A percentile compares a stretch with the other conserved stretches of the same genome.
Conservation (phyloP, 805 yeast species). For the Yarrowia alimentaria region DNA sequence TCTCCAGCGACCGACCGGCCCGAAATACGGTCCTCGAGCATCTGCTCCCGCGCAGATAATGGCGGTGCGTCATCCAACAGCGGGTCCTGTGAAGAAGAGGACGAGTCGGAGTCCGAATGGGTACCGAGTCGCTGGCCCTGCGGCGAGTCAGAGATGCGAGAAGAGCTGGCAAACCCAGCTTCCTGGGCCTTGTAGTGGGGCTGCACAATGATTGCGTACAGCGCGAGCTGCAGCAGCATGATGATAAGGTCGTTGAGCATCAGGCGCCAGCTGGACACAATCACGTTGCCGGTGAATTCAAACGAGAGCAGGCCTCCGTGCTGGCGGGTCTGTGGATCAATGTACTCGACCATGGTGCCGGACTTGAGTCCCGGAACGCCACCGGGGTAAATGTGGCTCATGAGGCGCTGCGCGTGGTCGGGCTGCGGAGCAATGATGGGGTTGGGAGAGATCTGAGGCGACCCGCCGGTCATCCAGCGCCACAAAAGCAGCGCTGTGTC, state of each 20-base stretch:
- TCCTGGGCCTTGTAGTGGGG: slow-evolving; percentile 9
- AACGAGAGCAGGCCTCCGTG: slow-evolving; percentile 15
- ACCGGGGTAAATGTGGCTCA: slow-evolving; percentile 26
- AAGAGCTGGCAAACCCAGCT: no score
- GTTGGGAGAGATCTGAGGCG: background rate
- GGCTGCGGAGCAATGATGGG: slow-evolving; percentile 1
- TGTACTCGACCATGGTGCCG: slow-evolving; percentile 19
- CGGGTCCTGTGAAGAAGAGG: slow-evolving; percentile 5
- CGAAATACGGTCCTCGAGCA: slow-evolving; percentile 11
- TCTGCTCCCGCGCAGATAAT: background rate
- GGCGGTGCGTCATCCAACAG: background rate
- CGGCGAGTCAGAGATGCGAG: background rate
- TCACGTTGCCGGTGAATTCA: slow-evolving; percentile 20
- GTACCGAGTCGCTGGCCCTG: background rate
- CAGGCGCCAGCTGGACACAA: background rate
- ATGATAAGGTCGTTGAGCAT: slow-evolving; percentile 8
- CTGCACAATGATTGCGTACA: slow-evolving; percentile 7
- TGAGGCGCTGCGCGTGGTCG: background rate
- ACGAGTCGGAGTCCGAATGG: background rate
- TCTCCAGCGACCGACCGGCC: slow-evolving; percentile 18
- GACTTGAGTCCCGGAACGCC: slow-evolving; percentile 17
- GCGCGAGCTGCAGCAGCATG: slow-evolving; percentile 2
- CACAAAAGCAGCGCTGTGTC: slow-evolving; percentile 2
- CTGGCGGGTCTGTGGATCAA: background rate
- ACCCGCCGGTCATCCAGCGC: slow-evolving; percentile 5